phyloP scores from a whole-genome alignment of 2,329 filamentous ascomycete species.

The Pestalotiopsis fici region DNA sequence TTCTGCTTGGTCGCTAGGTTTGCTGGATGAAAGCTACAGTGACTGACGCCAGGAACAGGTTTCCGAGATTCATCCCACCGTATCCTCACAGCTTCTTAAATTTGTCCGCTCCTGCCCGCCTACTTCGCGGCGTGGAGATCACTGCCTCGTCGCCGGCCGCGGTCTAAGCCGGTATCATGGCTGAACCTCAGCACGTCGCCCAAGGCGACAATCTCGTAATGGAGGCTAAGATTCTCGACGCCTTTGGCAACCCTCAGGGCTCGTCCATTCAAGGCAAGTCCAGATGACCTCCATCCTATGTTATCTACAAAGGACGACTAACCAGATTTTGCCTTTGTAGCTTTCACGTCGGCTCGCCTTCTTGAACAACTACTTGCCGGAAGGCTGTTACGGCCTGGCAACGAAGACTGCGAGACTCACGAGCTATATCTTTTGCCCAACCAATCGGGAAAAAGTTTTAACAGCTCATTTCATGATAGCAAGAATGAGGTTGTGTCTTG shows the following conservation, averaged over 20 bases:
- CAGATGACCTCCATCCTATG: background rate
- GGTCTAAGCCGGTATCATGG: background rate
- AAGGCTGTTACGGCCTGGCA: conserved; percentile 14
- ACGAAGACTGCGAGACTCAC: conserved; percentile 17
- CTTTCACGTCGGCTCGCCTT: conserved; percentile 28
- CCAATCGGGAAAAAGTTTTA: background rate
- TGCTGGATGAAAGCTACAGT: background rate
- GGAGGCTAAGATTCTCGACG: background rate
- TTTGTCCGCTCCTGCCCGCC: background rate
- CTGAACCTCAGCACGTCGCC: background rate
- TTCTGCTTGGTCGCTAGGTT: background rate
- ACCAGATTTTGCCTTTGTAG: conserved; percentile 11
- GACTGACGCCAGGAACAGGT: background rate
- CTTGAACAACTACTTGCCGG: conserved; percentile 24
- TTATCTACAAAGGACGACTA: background rate
- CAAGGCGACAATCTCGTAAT: background rate
- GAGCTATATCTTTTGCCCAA: conserved; percentile 22
- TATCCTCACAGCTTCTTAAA: background rate
- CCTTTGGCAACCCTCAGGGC: background rate
- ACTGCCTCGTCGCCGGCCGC: background rate
- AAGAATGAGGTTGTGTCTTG: conserved; percentile 17
- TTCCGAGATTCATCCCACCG: background rate
- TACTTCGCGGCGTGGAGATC: background rate
- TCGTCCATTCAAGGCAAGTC: background rate
- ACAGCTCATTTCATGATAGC: background rate